These are phyloP conservation scores for Scheffersomyces cryptocercus DNA, from an alignment of 1,139 yeast species.

Conservation along the genomic window DNA sequence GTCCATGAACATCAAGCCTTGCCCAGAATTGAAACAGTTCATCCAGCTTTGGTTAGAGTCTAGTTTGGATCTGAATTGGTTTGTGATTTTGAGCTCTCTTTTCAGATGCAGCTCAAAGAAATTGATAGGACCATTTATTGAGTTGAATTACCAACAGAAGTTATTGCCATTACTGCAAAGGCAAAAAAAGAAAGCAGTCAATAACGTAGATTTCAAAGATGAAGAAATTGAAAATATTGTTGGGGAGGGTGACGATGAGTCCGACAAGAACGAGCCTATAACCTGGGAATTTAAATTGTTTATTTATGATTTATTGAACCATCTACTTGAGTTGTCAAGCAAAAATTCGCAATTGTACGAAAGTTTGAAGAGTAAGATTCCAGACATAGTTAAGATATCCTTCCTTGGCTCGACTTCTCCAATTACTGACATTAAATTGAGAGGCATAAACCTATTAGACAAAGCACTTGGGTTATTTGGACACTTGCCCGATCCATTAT, in stretches of 20 bases:
- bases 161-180: conserved; percentile 46
- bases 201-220: conserved; percentile 39
- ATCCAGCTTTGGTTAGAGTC: conserved; percentile 44
- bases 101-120: conserved; percentile 40
- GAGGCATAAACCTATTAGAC: conserved; percentile 65
- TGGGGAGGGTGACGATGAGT: conserved; percentile 25
- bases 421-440: conserved; percentile 57
- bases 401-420: conserved; percentile 82
- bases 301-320: conserved; percentile 59
- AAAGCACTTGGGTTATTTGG: conserved; percentile 48
- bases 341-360: conserved; percentile 40
- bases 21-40: conserved; percentile 34
- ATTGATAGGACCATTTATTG: conserved; percentile 40
- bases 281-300: conserved; percentile 69
- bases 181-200: conserved; percentile 39
- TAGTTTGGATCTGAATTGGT: conserved; percentile 41
- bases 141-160: conserved; percentile 41
- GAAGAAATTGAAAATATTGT: conserved; percentile 51
- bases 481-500: conserved; percentile 67
- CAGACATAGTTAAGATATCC: conserved; percentile 78
- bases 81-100: conserved; percentile 38
- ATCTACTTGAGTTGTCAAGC: conserved; percentile 46
- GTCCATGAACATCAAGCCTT: conserved; percentile 45
- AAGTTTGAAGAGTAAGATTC: conserved; percentile 52
- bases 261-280: conserved; percentile 59